Base-by-base conservation (phyloP, 352 stramenopile genomes). In the Globisporangium echinulatum region DNA sequence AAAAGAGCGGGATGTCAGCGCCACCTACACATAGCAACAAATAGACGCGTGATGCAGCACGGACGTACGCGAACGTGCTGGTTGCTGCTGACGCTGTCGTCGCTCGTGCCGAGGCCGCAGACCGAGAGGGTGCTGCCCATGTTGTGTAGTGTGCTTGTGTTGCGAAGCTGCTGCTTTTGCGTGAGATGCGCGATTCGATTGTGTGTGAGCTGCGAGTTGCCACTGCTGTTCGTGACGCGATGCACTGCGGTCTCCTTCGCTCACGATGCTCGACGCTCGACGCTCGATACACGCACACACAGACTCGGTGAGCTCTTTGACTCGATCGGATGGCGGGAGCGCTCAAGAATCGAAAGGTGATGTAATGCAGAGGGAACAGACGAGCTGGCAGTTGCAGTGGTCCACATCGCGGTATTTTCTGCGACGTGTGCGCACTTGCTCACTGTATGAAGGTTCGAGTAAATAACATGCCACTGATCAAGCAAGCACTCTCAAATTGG, bases 71-170 rank as follows among this genome's bases (percentile, higher is more conserved):
- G 58, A 39, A n/a, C 13, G 52, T 37, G 39, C 2, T 13, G 52
- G 14, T 33, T 44, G 33, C 14, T 68, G 68, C n/a, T 64, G 39
- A 19, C 58, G 54, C 67, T 47, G 49, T 61, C 46, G 25, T 66
- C 7, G 53, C 47, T 56, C 10, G 60, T 2, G 47, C 56, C 58
- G 55, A 82, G 62, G 15, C 73, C 73, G 58, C 73, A 82, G 56
- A 78, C 67, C 5, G 73, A 79, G 48, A 76, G 53, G 36, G 61
- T 61, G 17, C 51, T 63, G 51, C 73, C 73, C 73, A 82, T 82
- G 52, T 7, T 8, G 19, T 55, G 49, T 52, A 14, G 10, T 47
- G n/a, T 49, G 10, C 38, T 40, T 49, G 60, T 33, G 44, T 14
- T 54, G 17, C 37, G 17, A 14, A 54, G 36, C 44, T 44, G 49